Evolutionary conservation across 225 moss, liverwort and hornwort genomes (phyloP).

Genomic region (Anthoceros angustus): DNA sequence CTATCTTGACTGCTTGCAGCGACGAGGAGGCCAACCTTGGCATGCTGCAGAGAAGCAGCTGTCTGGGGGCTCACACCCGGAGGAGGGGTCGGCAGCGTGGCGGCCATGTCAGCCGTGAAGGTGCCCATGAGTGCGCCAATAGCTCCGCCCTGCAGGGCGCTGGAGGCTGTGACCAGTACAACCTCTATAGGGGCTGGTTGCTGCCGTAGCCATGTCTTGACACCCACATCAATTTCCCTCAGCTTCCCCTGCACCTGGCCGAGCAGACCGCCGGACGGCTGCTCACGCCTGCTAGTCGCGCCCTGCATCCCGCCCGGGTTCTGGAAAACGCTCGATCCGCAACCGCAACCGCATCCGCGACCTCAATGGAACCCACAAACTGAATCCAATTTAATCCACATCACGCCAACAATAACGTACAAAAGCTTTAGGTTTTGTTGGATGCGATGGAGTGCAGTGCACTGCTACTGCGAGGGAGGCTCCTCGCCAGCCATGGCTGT

Average conservation of each 20-base stretch:
- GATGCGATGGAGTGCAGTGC: no score
- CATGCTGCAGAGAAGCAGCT: slow-evolving; percentile 66
- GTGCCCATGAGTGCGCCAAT: slow-evolving; percentile 92
- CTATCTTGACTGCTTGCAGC: background rate
- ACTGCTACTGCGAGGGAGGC: no score
- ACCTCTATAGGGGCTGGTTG: slow-evolving; percentile 76
- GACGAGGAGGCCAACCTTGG: slow-evolving; percentile 29
- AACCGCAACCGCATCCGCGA: no score
- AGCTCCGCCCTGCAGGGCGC: slow-evolving; percentile 67
- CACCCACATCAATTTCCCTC: slow-evolving; percentile 43
- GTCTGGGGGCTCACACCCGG: slow-evolving; percentile 58
- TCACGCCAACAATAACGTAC: no score
- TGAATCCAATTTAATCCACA: no score
- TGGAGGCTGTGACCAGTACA: slow-evolving; percentile 55
- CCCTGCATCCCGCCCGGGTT: background rate
- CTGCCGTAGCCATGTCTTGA: slow-evolving; percentile 68
- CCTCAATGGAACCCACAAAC: no score
- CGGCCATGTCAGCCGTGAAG: slow-evolving; percentile 65
- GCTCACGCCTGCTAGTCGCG: slow-evolving; percentile 1
- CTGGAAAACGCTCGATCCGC: no score
- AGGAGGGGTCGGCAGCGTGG: slow-evolving; percentile 42
- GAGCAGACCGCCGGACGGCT: background rate
- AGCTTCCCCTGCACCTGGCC: slow-evolving; percentile 41
- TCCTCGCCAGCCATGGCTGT: no score
- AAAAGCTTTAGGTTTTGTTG: no score